Base-by-base conservation (phyloP, 225 moss, liverwort and hornwort species). In the Polytrichum formosum region DNA sequence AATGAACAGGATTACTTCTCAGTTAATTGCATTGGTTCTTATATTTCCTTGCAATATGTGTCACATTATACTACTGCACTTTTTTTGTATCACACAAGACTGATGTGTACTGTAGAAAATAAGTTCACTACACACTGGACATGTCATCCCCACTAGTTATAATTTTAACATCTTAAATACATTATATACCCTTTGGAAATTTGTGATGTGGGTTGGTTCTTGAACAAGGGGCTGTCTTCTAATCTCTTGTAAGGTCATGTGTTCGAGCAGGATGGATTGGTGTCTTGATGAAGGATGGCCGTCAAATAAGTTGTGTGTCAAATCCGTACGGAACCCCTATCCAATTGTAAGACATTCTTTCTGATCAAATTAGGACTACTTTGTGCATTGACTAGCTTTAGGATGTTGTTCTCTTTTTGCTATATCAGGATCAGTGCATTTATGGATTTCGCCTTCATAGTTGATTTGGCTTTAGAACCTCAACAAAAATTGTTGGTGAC, bases 241-340 rank as follows among this genome's bases (percentile, higher is more conserved):
- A 46, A 46, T 46, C 13, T 46, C 46, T 46, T 46, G 13, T 10
- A 46, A 46, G 46, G 46, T 46, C 46, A 59, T 7, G 20, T 59
- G 20, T 21, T 20, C 0, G 4, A 20, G 59, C 67, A 67, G 67
- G 53, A 67, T 67, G 67, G 67, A 67, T 67, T 67, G 67, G 67
- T 10, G 53, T 67, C 23, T 18, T 67, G 67, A 25, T 67, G 53
- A 67, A 67, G 26, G 67, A 67, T 67, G 67, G 67, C 21, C 23
- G 53, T 18, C 10, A 26, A 18, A 17, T 67, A 21, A 53, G 67
- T 67, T 25, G 67, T 67, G 67, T 53, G 53, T 16, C 53, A 53
- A 53, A 54, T 67, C 53, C 54, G 5, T 26, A 54, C 17, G 54
- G 8, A 27, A 53, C 67, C 6, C 67, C 67, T n/a, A 67, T 67